Base-by-base conservation (phyloP, 1,284 basidiomycete species). In the Termitomyces sp. region DNA sequence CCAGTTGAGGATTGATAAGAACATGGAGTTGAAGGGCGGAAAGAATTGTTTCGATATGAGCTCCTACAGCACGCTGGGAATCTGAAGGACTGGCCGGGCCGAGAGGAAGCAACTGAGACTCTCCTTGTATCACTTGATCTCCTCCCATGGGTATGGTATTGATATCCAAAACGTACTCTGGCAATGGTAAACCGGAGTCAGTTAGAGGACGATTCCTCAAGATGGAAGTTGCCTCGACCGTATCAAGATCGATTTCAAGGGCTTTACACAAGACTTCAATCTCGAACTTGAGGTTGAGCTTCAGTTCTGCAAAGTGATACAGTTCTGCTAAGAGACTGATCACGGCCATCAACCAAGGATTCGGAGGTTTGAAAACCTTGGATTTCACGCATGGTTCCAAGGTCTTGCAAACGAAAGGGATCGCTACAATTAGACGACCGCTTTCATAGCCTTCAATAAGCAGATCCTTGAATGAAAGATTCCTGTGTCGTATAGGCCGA, bases 391-490 rank as follows among this genome's bases (percentile, higher is more conserved):
- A 95, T 50, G 92, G 92, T 67, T 95, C 92, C 53, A 99, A 81
- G 4, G 96, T 89, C 72, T 98, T 98, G 84, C 95, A 98, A 30
- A 99, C 92, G 69, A 99, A 99, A 0, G 97, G 95, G 59, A 99
- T 98, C 8, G 95, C 94, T 13, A 98, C 92, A 47, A 96, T 86
- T 44, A 98, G 80, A 46, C 95, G 86, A 56, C 92, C 90, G 62
- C 82, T 91, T 66, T 98, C 95, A 69, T 93, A 97, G 1, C 95
- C 97, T 73, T 99, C 93, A 42, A 98, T 78, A 39, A 99, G 82
- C 12, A 99, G 77, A 62, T 99, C 95, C 72, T 98, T 99, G 81
- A 99, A 92, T 5, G 94, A 92, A 31, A 99, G 74, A 66, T 98
- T 94, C 70, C 88, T 91, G 78, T 95, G 86, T 67, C 86, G 90